Evolutionary conservation across 371 early-diverging fungal genomes (phyloP), one percentile per base, ranked within the genome.

Genomic region (Rhizoclosmatium hyalinum): DNA sequence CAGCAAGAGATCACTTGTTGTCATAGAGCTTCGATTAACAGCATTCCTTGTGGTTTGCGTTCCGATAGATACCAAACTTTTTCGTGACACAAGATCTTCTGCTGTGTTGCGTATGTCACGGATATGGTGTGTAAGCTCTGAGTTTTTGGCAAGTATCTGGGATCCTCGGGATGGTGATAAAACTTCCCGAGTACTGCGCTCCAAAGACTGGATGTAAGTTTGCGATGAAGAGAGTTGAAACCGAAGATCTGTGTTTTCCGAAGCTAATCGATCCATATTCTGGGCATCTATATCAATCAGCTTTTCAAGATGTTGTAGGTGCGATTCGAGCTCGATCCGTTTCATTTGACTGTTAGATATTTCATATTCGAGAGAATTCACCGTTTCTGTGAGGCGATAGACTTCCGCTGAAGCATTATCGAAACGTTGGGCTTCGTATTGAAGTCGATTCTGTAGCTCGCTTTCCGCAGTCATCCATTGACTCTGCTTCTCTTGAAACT

Each of bases 211-310:
- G 50, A 66, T 66, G 53, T 66, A 50, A 10, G 43, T 47, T 19
- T 66, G 45, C 21, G 45, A 4, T 10, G 67, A 44, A 1, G 67
- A 46, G 21, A 66, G 67, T 66, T 50, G 45, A 39, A n/a, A 43
- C 47, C 67, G 67, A 10, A 66, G 53, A 32, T 66, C 67, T 19
- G n/a, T 17, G 19, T 46, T 66, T 50, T 66, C 67, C 3, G 5
- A 5, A 21, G 12, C 41, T 47, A 66, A 21, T 5, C 53, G 3
- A 32, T 66, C 17, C 3, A 66, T 6, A 12, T 66, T 66, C 19
- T 50, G 12, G n/a, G 12, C 47, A 10, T 66, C 67, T 8, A 66
- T 50, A 17, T 17, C n/a, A 12, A 66, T 6, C 14, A 66, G 3
- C 10, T 66, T 44, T 12, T 47, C 53, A 19, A 50, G 19, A 17